Conservation (phyloP, 148 eudicot genomes). For the Pouteria glomerata region DNA sequence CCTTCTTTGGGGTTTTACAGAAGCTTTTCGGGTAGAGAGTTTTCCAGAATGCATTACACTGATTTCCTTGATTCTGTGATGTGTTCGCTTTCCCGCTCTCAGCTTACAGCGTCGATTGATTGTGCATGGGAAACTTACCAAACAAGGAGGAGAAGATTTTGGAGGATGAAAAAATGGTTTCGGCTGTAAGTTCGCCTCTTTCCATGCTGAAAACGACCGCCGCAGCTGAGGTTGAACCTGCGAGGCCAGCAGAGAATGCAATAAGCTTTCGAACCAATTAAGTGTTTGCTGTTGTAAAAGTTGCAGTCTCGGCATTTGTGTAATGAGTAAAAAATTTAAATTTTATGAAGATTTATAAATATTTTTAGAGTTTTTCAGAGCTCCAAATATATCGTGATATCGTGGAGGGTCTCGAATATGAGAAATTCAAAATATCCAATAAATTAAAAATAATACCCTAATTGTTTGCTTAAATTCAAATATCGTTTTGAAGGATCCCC, state of each 20-base stretch:
- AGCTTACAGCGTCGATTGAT: conserved; percentile 25
- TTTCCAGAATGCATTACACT: conserved; percentile 17
- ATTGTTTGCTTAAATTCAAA: not conserved
- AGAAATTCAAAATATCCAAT: not conserved
- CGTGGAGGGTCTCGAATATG: no score
- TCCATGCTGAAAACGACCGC: conserved; percentile 43
- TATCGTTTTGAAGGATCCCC: not conserved
- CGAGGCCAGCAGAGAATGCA: not conserved
- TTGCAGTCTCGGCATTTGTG: no score
- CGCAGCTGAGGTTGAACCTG: conserved; percentile 61
- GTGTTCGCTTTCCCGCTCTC: conserved; percentile 23
- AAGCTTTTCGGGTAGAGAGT: conserved; percentile 18
- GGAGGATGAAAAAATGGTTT: conserved; percentile 8
- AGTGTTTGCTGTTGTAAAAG: no score
- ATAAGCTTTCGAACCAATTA: not conserved
- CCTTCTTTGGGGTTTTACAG: conserved; percentile 5
- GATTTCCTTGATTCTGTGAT: conserved; percentile 5
- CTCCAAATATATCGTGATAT: no score
- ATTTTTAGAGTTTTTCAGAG: no score
- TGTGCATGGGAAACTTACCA: conserved; percentile 29
- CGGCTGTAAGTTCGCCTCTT: conserved; percentile 22
- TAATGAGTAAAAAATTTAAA: not conserved
- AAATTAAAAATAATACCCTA: not conserved
- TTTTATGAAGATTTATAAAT: not conserved
- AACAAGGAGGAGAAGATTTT: conserved; percentile 15